Conservation (phyloP, 208 protist genomes). For the Acanthamoeba culbertsoni region DNA sequence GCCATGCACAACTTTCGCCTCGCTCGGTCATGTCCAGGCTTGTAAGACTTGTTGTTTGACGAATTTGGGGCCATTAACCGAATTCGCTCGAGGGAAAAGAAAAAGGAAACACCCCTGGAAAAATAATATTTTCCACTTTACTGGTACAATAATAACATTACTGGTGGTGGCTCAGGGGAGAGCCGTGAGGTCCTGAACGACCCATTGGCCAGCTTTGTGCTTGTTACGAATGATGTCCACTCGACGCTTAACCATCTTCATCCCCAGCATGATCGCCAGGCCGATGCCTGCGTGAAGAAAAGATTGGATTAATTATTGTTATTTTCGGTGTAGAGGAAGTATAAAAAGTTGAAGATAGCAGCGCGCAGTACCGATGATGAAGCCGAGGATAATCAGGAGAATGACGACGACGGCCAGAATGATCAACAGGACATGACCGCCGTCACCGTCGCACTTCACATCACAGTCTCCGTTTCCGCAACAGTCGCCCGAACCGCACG, state of each 20-base stretch:
- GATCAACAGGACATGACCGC: background rate
- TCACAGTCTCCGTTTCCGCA: background rate
- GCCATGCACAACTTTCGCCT: too few relatives aligned
- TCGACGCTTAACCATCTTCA: slow-evolving; percentile 3
- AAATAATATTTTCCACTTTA: too few relatives aligned
- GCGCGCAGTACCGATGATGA: slow-evolving; percentile 41
- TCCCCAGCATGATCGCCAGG: background rate
- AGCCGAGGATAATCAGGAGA: background rate
- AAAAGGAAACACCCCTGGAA: too few relatives aligned
- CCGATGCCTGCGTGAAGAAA: background rate
- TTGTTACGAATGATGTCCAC: background rate
- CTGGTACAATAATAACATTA: background rate
- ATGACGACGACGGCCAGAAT: background rate
- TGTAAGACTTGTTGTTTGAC: too few relatives aligned
- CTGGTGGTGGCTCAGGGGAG: background rate
- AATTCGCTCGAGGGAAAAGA: background rate
- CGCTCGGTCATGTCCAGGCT: too few relatives aligned
- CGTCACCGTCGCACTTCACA: background rate
- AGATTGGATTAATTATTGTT: background rate
- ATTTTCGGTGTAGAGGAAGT: too few relatives aligned
- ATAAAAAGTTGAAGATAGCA: background rate
- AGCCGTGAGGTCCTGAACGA: background rate
- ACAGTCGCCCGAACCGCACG: background rate
- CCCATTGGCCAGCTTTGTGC: background rate
- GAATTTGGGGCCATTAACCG: too few relatives aligned